Conservation (phyloP, 108 stramenopile genomes). For the Asterionellopsis glacialis region DNA sequence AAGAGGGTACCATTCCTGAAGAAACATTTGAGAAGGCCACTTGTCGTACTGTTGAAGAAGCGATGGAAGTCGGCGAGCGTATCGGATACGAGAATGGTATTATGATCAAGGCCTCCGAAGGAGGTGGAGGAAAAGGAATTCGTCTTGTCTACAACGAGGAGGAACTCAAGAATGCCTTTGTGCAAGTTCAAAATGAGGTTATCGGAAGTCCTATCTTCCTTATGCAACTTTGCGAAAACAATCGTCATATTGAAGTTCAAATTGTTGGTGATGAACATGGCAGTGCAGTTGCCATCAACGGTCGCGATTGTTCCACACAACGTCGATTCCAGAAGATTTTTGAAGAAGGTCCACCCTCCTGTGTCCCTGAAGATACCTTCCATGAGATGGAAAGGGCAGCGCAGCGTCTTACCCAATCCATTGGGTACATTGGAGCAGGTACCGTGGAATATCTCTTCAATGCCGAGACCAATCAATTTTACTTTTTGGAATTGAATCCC, state of each 20-base stretch:
- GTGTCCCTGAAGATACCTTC: conserved; percentile 84
- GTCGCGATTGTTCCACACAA: conserved; percentile 97
- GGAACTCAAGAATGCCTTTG: conserved; percentile 75
- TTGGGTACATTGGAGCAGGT: conserved; percentile 97
- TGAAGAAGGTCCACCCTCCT: conserved; percentile 94
- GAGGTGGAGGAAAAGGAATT: conserved; percentile 98
- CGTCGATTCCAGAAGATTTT: conserved; percentile 99
- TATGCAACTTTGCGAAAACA: conserved; percentile 97
- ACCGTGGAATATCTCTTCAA: conserved; percentile 99
- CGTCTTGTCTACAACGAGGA: conserved; percentile 92
- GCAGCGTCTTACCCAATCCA: conserved; percentile 89
- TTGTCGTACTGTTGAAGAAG: conserved; percentile 87
- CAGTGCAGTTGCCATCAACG: conserved; percentile 94
- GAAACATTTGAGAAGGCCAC: conserved; percentile 92
- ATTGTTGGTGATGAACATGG: conserved; percentile 98
- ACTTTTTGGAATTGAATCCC: conserved; percentile 98
- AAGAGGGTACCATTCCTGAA: conserved; percentile 94
- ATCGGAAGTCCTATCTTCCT: conserved; percentile 95
- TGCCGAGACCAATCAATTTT: conserved; percentile 89
- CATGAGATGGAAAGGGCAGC: conserved; percentile 93
- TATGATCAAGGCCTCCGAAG: conserved; percentile 99
- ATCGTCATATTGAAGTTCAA: conserved; percentile 98
- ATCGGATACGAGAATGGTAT: conserved; percentile 96
- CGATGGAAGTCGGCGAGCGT: conserved; percentile 82
- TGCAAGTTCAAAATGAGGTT: conserved; percentile 92